Evolutionary conservation across 1,284 basidiomycete species (phyloP).

Genomic region (Cryptococcus sp.): DNA sequence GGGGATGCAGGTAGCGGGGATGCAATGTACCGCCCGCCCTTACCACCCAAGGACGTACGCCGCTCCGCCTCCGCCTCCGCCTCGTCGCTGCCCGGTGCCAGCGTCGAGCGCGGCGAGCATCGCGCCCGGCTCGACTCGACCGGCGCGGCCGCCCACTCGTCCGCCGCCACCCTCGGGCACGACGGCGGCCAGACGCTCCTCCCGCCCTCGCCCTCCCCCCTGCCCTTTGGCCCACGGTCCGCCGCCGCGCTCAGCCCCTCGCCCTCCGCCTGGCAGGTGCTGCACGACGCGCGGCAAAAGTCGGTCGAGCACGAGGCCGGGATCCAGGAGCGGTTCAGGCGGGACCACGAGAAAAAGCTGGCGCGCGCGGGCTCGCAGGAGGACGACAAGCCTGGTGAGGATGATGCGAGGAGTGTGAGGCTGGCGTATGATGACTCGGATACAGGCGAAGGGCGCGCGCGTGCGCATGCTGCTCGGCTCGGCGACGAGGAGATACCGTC

Average conservation of each 20-base stretch:
- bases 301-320: constrained; percentile 26
- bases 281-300: constrained; percentile 25
- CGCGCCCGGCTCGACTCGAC: not conserved
- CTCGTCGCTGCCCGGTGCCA: not conserved
- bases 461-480: not conserved
- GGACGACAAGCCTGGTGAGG: not conserved
- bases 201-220: not conserved
- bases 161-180: constrained; percentile 6
- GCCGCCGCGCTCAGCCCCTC: constrained; percentile 14
- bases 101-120: not conserved
- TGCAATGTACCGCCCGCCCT: constrained; percentile 15
- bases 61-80: not conserved
- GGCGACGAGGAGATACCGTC: too few relatives aligned
- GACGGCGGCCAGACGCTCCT: not conserved
- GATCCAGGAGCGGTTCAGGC: constrained; percentile 32
- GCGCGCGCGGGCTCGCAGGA: not conserved
- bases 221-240: not conserved
- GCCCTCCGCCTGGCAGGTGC: constrained; percentile 24
- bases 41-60: constrained; percentile 21
- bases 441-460: not conserved
- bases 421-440: constrained; percentile 19
- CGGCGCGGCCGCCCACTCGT: not conserved
- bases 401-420: constrained; percentile 15
- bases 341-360: constrained; percentile 13
- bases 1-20: not conserved